These are phyloP conservation scores for Colletotrichum sp. DNA, from an alignment of 2,329 filamentous ascomycete species.

Conservation along the genomic window DNA sequence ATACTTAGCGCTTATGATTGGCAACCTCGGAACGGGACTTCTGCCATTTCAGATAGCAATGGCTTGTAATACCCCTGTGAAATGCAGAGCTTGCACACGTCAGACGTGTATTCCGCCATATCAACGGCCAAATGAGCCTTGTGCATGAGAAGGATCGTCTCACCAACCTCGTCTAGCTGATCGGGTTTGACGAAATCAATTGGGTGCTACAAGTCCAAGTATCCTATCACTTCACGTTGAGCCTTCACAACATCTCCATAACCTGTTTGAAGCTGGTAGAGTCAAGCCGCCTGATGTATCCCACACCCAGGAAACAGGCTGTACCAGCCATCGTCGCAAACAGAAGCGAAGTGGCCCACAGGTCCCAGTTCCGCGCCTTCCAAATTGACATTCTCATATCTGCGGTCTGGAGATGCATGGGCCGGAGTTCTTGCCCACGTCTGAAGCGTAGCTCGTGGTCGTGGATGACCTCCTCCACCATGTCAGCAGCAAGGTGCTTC, in stretches of 20 bases:
- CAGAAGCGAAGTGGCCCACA: background rate
- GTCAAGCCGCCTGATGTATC: background rate
- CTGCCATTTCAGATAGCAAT: background rate
- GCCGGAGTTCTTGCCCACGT: constrained; percentile 27
- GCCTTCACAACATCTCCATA: background rate
- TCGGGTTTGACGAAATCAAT: background rate
- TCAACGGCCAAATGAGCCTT: background rate
- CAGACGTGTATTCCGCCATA: background rate
- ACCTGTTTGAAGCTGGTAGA: background rate
- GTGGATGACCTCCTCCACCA: constrained; percentile 43
- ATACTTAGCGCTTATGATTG: background rate
- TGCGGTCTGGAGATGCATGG: constrained; percentile 49
- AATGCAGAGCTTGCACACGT: background rate
- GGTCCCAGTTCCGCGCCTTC: constrained; percentile 9
- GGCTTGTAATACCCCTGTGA: background rate
- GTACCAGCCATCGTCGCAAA: background rate
- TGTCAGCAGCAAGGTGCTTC: constrained; percentile 42
- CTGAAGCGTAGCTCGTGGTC: constrained; percentile 38
- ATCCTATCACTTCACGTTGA: background rate
- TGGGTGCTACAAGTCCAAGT: background rate
- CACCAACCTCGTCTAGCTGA: background rate
- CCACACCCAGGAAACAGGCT: background rate
- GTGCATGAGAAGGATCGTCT: background rate
- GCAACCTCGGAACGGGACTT: background rate
- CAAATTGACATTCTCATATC: constrained; percentile 40